Percentiles rank a stretch among this genome's conserved stretches.
These are phyloP conservation scores for Candida oleophila DNA, from an alignment of 805 yeast species.

Conservation along the genomic window DNA sequence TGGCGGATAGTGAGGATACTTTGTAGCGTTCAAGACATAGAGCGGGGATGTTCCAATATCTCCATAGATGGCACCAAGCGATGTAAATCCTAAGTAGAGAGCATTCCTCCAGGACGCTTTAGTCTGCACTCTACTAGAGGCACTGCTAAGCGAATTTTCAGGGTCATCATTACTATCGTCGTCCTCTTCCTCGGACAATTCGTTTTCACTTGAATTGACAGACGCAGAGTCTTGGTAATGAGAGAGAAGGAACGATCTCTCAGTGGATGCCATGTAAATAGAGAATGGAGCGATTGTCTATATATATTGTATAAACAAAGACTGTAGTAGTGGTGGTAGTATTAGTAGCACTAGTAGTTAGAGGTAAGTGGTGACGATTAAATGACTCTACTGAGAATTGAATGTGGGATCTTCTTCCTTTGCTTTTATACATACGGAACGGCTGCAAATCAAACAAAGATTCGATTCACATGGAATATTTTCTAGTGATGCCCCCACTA, in stretches of 20 bases:
- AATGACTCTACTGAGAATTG: no score
- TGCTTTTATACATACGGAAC: not conserved
- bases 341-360: not conserved
- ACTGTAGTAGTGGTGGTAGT: no score
- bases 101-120: slow-evolving; percentile 20
- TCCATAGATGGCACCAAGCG: slow-evolving; percentile 62
- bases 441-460: not conserved
- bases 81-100: slow-evolving; percentile 34
- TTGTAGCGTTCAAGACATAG: slow-evolving; percentile 42
- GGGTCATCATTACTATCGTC: not conserved
- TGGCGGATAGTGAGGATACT: slow-evolving; percentile 27
- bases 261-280: no score
- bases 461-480: no score
- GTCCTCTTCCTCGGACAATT: not conserved
- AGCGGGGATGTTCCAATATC: slow-evolving; percentile 64
- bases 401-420: not conserved
- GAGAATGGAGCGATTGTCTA: no score
- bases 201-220: not conserved
- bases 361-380: not conserved
- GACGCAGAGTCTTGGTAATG: not conserved
- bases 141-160: not conserved
- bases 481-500: no score
- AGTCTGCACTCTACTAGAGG: not conserved
- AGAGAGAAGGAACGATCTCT: not conserved
- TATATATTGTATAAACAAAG: no score